phyloP scores from a whole-genome alignment of 176 grass and related monocot species.

The Bromus sterilis region DNA sequence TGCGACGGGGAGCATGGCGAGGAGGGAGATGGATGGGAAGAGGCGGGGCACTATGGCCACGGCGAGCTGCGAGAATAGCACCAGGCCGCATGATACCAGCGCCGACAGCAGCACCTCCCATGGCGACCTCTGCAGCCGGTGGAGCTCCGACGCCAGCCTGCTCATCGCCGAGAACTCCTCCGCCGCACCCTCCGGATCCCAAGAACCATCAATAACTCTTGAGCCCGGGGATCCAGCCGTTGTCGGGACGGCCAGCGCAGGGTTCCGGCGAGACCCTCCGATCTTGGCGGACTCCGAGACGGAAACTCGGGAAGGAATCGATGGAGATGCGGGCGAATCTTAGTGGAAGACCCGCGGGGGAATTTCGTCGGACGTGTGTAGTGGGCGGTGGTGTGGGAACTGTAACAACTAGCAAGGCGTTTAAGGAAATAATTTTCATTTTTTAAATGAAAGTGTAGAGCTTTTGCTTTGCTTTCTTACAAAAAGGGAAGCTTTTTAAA shows the following conservation, averaged over 20 bases:
- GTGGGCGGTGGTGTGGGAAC: neutral
- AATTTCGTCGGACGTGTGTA: slow-evolving; percentile 42
- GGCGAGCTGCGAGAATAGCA: slow-evolving; percentile 69
- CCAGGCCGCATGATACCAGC: slow-evolving; percentile 56
- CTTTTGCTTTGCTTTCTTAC: no score
- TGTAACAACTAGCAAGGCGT: neutral
- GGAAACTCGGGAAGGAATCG: neutral
- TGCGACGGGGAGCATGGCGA: slow-evolving; percentile 85
- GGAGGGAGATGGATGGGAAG: slow-evolving; percentile 63
- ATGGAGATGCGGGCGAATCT: slow-evolving; percentile 29
- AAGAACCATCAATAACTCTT: slow-evolving; percentile 29
- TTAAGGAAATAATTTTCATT: no score
- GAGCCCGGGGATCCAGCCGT: slow-evolving; percentile 17
- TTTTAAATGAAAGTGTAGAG: no score
- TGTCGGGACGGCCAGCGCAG: neutral
- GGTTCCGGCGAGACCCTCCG: neutral
- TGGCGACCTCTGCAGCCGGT: slow-evolving; percentile 55
- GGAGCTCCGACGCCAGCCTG: slow-evolving; percentile 51
- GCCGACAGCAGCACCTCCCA: slow-evolving; percentile 59
- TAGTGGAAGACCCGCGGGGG: slow-evolving; percentile 18
- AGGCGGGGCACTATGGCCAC: slow-evolving; percentile 77
- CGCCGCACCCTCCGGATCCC: slow-evolving; percentile 4
- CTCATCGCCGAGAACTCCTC: slow-evolving; percentile 44
- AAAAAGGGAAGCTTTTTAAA: no score
- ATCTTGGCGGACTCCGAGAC: slow-evolving; percentile 22